Evolutionary conservation across 169 alveolate species (phyloP).

Genomic region (Eimeria necatrix): DNA sequence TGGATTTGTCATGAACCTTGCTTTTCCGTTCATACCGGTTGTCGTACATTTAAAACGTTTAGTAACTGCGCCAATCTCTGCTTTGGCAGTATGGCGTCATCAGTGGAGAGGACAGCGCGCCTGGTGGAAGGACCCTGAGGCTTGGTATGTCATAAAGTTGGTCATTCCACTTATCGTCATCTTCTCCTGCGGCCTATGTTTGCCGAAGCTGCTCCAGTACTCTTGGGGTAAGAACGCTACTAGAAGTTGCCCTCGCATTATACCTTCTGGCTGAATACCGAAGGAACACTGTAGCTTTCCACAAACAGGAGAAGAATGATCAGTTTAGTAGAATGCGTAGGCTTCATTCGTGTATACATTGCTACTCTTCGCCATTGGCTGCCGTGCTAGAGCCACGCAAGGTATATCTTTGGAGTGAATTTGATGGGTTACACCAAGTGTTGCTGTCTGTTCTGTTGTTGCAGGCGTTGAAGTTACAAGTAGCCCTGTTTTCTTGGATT

Average conservation of each 20-base stretch:
- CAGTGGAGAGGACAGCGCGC: slow-evolving; percentile 77
- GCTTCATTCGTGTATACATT: too few species aligned
- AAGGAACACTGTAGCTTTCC: too few species aligned
- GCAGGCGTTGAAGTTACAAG: slow-evolving; percentile 70
- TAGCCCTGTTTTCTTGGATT: slow-evolving; percentile 47
- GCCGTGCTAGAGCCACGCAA: background rate
- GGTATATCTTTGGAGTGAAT: background rate
- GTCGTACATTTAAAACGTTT: slow-evolving; percentile 41
- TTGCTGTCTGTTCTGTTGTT: background rate
- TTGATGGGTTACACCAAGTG: background rate
- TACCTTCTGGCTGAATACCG: too few species aligned
- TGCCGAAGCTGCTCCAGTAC: slow-evolving; percentile 50
- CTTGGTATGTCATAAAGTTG: slow-evolving; percentile 69
- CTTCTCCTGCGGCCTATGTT: slow-evolving; percentile 61
- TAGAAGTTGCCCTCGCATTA: too few species aligned
- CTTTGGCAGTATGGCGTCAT: slow-evolving; percentile 60
- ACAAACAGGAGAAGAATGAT: too few species aligned
- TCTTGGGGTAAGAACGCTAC: slow-evolving; percentile 76
- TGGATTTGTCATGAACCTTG: slow-evolving; percentile 23
- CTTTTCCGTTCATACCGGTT: slow-evolving; percentile 68
- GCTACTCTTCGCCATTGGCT: too few species aligned
- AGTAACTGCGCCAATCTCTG: slow-evolving; percentile 15
- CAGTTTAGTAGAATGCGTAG: too few species aligned
- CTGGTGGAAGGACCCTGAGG: slow-evolving; percentile 79
- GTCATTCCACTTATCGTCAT: slow-evolving; percentile 55